Conservation (phyloP, 768 basidiomycete genomes). For the Ramaria rubella region DNA sequence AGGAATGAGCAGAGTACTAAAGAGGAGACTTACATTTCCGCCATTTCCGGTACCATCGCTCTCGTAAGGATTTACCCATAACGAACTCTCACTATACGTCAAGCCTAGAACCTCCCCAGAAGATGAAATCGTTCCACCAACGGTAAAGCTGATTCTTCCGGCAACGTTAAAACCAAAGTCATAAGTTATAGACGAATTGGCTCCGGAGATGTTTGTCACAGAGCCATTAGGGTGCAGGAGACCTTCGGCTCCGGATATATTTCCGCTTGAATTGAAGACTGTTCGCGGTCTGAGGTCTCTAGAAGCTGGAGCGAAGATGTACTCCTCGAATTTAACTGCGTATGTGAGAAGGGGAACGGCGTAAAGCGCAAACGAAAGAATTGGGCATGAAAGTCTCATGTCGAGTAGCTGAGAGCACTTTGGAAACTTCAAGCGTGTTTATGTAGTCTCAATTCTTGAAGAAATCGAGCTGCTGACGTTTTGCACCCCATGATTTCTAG, state of each 20-base stretch:
- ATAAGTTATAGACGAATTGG: neutral
- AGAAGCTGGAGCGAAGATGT: slow-evolving; percentile 5
- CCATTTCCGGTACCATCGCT: slow-evolving; percentile 3
- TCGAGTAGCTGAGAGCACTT: neutral
- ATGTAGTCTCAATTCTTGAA: neutral
- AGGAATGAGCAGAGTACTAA: too few relatives aligned
- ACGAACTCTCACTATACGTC: slow-evolving; percentile 4
- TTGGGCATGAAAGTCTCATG: neutral
- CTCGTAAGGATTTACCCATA: neutral
- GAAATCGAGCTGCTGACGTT: neutral
- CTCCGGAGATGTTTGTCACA: neutral
- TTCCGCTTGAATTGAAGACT: neutral
- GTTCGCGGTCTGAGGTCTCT: neutral
- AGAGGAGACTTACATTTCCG: neutral
- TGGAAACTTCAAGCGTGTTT: neutral
- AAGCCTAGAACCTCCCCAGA: neutral
- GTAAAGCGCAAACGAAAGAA: neutral
- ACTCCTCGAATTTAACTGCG: neutral
- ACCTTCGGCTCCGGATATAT: neutral
- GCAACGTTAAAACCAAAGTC: slow-evolving; percentile 4
- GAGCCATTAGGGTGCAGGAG: neutral
- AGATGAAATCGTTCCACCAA: neutral
- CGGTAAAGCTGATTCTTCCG: neutral
- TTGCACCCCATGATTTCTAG: neutral
- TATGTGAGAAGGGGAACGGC: neutral